A percentile compares a stretch with the other conserved stretches of the same genome.
phyloP scores from a whole-genome alignment of 1,284 basidiomycete species.

The Fistulinella staudtii region DNA sequence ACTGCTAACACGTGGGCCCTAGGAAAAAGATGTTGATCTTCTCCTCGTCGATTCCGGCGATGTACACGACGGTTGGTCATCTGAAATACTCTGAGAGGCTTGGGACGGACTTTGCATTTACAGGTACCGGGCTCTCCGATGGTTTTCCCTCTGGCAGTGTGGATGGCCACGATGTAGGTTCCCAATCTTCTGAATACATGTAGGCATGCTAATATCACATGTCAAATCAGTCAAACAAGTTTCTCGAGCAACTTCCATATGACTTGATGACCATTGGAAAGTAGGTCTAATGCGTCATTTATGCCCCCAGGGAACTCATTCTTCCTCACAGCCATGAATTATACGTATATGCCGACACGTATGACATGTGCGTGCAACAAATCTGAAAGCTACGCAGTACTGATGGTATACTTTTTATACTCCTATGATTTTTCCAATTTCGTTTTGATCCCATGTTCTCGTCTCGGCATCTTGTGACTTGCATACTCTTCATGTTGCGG shows the following conservation, averaged over 20 bases:
- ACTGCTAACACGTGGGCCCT: constrained; percentile 2
- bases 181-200: neutral
- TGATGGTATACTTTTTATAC: constrained; percentile 10
- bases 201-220: neutral
- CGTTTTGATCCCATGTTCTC: neutral
- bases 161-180: constrained; percentile 62
- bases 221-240: constrained; percentile 54
- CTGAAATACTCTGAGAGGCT: too few relatives aligned
- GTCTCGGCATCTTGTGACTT: too few relatives aligned
- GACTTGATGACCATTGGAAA: constrained; percentile 87
- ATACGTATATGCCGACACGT: constrained; percentile 72
- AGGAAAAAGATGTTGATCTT: constrained; percentile 67
- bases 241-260: constrained; percentile 73
- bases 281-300: constrained; percentile 30
- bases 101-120: neutral
- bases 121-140: constrained; percentile 70
- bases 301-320: constrained; percentile 4
- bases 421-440: neutral
- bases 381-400: neutral
- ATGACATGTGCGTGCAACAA: constrained; percentile 60
- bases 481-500: too few relatives aligned
- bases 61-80: constrained; percentile 65
- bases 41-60: constrained; percentile 75
- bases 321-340: constrained; percentile 69
- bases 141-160: constrained; percentile 65